Evolutionary conservation across 2,329 filamentous ascomycete genomes (phyloP).

Genomic region (Aspergillus sp.): DNA sequence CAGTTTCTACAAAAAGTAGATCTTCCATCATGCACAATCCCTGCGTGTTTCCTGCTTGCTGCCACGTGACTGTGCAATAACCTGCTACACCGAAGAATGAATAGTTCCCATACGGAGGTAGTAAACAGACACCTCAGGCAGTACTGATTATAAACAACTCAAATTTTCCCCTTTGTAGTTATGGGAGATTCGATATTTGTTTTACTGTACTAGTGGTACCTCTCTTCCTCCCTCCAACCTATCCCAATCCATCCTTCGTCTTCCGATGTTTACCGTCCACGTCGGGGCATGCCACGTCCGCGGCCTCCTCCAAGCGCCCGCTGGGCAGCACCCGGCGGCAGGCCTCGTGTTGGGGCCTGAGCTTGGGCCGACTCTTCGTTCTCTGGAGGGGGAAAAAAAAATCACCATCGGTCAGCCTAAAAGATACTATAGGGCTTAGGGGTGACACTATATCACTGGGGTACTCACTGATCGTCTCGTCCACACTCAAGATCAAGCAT

Average conservation of each 20-base stretch:
- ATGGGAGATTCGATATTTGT: too few relatives aligned
- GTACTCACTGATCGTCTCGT: slow-evolving; percentile 85
- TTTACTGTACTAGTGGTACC: slow-evolving; percentile 14
- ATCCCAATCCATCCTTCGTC: slow-evolving; percentile 8
- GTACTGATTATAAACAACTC: too few relatives aligned
- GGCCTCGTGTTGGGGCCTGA: slow-evolving; percentile 73
- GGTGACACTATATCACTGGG: background rate
- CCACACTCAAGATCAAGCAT: slow-evolving; percentile 92
- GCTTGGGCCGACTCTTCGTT: slow-evolving; percentile 91
- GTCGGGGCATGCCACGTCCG: slow-evolving; percentile 79
- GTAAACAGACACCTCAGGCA: background rate
- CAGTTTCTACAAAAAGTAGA: background rate
- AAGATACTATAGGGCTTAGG: background rate
- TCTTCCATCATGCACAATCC: background rate
- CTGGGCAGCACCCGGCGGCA: slow-evolving; percentile 83
- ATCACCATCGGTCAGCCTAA: slow-evolving; percentile 20
- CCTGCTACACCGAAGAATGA: background rate
- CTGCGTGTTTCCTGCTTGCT: background rate
- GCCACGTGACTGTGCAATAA: background rate
- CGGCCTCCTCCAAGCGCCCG: slow-evolving; percentile 81
- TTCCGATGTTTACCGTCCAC: slow-evolving; percentile 28
- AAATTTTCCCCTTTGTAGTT: too few relatives aligned
- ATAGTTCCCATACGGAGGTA: background rate
- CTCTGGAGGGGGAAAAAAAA: slow-evolving; percentile 44
- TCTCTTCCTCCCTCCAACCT: slow-evolving; percentile 18